Evolutionary conservation across 2,329 filamentous ascomycete species (phyloP), one percentile per base, ranked within the genome.

Genomic region (Penicillium concentricum): DNA sequence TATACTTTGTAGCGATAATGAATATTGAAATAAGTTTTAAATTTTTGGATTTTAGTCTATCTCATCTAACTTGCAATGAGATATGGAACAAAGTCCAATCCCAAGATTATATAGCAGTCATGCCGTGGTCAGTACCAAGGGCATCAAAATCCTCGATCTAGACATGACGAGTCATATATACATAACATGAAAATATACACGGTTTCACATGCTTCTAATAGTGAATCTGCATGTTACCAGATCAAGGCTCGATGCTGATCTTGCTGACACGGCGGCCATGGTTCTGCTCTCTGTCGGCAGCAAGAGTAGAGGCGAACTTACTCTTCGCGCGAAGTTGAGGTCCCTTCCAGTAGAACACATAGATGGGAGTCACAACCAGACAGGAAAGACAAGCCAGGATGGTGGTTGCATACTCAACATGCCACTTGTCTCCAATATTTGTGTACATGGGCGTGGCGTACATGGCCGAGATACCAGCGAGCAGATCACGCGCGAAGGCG

Each of bases 401-500:
- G 0, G 83, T 86, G 5, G 77, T 81, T 0, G 84, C 83, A 45
- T 82, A 80, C 50, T 83, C 78, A 0, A 86, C 71, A 26, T 77
- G 76, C 51, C 82, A 82, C 63, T 79, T 79, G 6, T 76, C 69
- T 4, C 77, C 74, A 20, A 87, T 83, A 61, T 86, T 83, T 41
- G 72, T 66, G 71, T 84, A 86, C 71, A 87, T 85, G 0, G 87
- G 87, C 0, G 82, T 81, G 0, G 87, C 85, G 13, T 85, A 87
- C 38, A 89, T 78, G 0, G 87, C 88, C 1, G 89, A 81, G 9
- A 89, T 81, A 75, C 88, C 88, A 4, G 88, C 88, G 1, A 91
- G 75, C 71, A 90, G 86, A 67, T 91, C 88, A 61, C 88, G 82
- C 8, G 87, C 82, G 76, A 87, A 90, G 5, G 87, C 88, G 61